Evolutionary conservation across 2,329 filamentous ascomycete genomes (phyloP), one percentile per base, ranked within the genome.

Genomic region (Aspergillus candidus): DNA sequence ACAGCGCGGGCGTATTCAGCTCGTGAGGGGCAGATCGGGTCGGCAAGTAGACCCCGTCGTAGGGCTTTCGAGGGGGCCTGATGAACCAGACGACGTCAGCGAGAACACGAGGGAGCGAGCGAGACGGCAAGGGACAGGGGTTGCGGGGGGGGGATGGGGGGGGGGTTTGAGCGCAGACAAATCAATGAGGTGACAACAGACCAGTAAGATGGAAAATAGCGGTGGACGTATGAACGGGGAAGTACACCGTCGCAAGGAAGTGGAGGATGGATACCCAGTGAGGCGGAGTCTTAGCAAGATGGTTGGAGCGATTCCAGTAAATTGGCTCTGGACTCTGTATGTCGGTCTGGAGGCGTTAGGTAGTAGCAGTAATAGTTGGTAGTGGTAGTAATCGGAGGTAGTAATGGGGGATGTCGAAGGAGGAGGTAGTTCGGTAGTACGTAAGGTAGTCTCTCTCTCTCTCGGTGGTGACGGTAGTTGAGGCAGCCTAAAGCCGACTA

Each of bases 401-500:
- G 22, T 27, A 27, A 27, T 27, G 22, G 6, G 4, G 8, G 22
- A 8, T 27, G 22, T 27, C 18, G 18, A 18, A 27, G 22, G 3
- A 27, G 22, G 22, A 27, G 22, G 22, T 27, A 7, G 22, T 27
- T 27, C 22, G 22, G 22, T 27, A 27, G 22, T 27, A 27, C 46
- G 30, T 27, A 7, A 18, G 18, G 38, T 41, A 32, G 35, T 27
- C 33, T 15, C 15, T 15, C 15, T 15, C 15, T 15, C 15, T 15
- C 15, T 15, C 15, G 39, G 32, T 46, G 48, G 50, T 56, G 54
- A 58, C 58, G 54, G 57, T 10, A 54, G 52, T 52, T 34, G 49
- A 49, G 48, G 47, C 27, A 35, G 36, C 60, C 49, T 4, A 37
- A 53, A 44, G 6, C 8, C 51, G 60, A 33, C 53, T 64, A 64